Conservation (phyloP, 2,329 filamentous ascomycete genomes). For the Xylaria digitata region DNA sequence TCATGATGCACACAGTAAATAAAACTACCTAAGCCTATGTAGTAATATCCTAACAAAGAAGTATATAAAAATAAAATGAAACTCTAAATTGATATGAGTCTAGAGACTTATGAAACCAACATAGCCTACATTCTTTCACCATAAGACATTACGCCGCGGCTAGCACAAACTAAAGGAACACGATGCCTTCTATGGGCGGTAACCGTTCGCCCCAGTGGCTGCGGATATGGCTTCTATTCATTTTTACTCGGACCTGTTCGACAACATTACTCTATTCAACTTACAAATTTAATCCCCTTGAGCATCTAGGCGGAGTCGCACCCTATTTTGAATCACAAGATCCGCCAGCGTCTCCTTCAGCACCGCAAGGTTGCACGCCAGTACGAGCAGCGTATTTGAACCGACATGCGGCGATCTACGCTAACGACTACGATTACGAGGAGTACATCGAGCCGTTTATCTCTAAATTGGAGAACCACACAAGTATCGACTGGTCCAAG, state of each 20-base stretch:
- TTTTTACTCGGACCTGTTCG: constrained; percentile 15
- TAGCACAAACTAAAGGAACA: constrained; percentile 5
- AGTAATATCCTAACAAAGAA: background rate
- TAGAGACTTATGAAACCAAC: background rate
- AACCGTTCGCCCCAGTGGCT: constrained; percentile 26
- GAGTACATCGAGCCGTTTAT: constrained; percentile 67
- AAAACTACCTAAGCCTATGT: background rate
- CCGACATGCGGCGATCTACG: constrained; percentile 70
- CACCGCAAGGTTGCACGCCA: constrained; percentile 63
- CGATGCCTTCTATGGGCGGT: constrained; percentile 19
- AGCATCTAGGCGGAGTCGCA: constrained; percentile 66
- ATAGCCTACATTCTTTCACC: background rate
- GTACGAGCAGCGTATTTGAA: constrained; percentile 65
- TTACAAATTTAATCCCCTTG: constrained; percentile 64
- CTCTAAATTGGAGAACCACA: constrained; percentile 68
- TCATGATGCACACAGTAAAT: background rate
- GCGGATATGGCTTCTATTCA: constrained; percentile 19
- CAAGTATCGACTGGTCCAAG: constrained; percentile 65
- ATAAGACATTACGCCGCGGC: background rate
- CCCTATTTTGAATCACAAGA: constrained; percentile 68
- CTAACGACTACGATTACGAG: constrained; percentile 69
- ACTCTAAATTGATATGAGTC: background rate
- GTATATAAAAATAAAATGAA: background rate
- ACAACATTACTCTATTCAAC: constrained; percentile 55
- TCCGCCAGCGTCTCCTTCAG: constrained; percentile 56